Evolutionary conservation across 2,329 filamentous ascomycete species (phyloP).

Genomic region (Talaromyces sp.): DNA sequence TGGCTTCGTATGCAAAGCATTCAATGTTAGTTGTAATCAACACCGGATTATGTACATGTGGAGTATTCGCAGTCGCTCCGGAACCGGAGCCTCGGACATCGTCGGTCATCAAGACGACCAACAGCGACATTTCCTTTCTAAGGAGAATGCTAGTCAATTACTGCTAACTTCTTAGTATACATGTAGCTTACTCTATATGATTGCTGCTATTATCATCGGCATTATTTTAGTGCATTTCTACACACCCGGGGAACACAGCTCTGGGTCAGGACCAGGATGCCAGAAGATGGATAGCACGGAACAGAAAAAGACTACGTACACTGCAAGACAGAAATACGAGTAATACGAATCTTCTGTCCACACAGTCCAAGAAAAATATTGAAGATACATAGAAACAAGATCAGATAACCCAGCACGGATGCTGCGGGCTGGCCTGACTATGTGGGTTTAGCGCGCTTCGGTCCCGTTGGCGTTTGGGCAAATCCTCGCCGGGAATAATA

Average conservation of each 20-base stretch:
- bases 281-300: too few relatives aligned
- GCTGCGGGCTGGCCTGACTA: not conserved
- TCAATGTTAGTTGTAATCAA: too few relatives aligned
- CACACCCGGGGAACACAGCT: not conserved
- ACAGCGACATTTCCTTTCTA: not conserved
- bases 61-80: not conserved
- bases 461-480: too few relatives aligned
- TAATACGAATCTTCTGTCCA: too few relatives aligned
- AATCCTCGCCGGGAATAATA: not conserved
- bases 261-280: not conserved
- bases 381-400: not conserved
- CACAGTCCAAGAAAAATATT: too few relatives aligned
- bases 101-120: not conserved
- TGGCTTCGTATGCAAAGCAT: too few relatives aligned
- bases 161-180: too few relatives aligned
- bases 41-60: too few relatives aligned
- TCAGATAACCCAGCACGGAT: not conserved
- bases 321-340: too few relatives aligned
- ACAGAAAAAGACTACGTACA: not conserved
- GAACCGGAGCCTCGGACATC: not conserved
- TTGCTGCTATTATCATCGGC: too few relatives aligned
- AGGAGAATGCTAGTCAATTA: not conserved
- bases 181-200: too few relatives aligned
- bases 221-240: not conserved
- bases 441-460: not conserved